Evolutionary conservation across 352 stramenopile genomes (phyloP), one percentile per base, ranked within the genome.

Genomic region (Phytophthora constricta): DNA sequence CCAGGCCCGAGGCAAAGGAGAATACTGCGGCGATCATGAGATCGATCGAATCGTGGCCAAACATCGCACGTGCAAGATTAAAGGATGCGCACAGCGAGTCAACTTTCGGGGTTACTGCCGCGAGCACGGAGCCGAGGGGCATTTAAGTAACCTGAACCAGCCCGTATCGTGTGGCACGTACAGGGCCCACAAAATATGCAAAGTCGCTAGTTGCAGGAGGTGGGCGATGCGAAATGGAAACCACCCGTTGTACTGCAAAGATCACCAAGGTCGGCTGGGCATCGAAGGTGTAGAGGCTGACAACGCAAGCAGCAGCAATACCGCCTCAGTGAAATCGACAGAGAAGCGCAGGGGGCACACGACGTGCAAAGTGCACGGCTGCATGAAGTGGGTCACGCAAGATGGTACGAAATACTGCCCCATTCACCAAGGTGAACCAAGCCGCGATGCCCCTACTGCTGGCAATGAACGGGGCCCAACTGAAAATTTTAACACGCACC

Each of bases 221-320:
- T 58, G 57, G 57, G 33, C 50, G 14, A 65, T 58, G 57, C 46
- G 25, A 22, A 33, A 65, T 43, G 57, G 57, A 42, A 34, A 65
- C 20, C 27, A 23, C 22, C 55, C 27, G 11, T 16, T 19, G 19
- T 66, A 53, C 27, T 66, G 58, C 8, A 20, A 19, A 26, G 16
- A 25, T 4, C 58, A 66, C 7, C 19, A 31, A 53, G 25, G 17
- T 39, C 39, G 54, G 5, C 10, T 9, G 1, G 54, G 39, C 54
- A 41, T 23, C 19, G n/a, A 47, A 20, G 22, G 7, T 47, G 19
- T 17, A 17, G 17, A 4, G 5, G 9, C 41, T 20, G 41, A 23
- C 14, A 23, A 23, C 16, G 16, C n/a, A 42, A 10, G 10, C 9
- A 13, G 10, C 34, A 42, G 10, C 3, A 13, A 42, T 17, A 10